These are phyloP conservation scores for Myxozyma nipponensis DNA, from an alignment of 805 yeast genomes.

Conservation along the genomic window DNA sequence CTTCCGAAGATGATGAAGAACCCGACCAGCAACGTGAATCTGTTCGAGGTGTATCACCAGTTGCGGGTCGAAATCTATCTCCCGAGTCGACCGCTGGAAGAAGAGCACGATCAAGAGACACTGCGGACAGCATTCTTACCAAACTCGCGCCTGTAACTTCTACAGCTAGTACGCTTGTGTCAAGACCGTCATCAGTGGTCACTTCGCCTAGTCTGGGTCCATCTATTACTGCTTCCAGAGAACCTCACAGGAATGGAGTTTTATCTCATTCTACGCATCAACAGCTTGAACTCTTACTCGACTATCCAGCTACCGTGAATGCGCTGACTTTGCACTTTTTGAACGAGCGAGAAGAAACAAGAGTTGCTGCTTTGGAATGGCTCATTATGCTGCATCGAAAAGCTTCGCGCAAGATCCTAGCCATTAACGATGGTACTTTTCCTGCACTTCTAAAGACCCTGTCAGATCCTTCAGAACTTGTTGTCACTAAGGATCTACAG, in stretches of 20 bases:
- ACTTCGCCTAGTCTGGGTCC: background rate
- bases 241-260: too few species aligned
- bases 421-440: slow-evolving; percentile 55
- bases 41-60: slow-evolving; percentile 7
- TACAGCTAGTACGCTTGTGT: background rate
- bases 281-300: slow-evolving; percentile 34
- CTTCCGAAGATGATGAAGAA: background rate
- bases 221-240: background rate
- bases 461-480: slow-evolving; percentile 70
- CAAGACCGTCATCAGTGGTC: background rate
- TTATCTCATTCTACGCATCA: background rate
- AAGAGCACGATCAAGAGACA: slow-evolving; percentile 15
- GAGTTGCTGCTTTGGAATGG: slow-evolving; percentile 88
- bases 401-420: slow-evolving; percentile 54
- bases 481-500: slow-evolving; percentile 67
- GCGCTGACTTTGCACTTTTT: slow-evolving; percentile 68
- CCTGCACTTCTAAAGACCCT: slow-evolving; percentile 72
- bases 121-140: background rate
- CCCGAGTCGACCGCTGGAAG: slow-evolving; percentile 10
- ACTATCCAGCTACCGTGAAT: slow-evolving; percentile 60
- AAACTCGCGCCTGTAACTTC: background rate
- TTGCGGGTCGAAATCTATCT: slow-evolving; percentile 15
- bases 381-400: slow-evolving; percentile 71
- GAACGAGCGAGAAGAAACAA: slow-evolving; percentile 73
- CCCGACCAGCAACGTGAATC: background rate